Conservation (phyloP, 2,329 filamentous ascomycete genomes). For the Pseudopyricularia javanii region DNA sequence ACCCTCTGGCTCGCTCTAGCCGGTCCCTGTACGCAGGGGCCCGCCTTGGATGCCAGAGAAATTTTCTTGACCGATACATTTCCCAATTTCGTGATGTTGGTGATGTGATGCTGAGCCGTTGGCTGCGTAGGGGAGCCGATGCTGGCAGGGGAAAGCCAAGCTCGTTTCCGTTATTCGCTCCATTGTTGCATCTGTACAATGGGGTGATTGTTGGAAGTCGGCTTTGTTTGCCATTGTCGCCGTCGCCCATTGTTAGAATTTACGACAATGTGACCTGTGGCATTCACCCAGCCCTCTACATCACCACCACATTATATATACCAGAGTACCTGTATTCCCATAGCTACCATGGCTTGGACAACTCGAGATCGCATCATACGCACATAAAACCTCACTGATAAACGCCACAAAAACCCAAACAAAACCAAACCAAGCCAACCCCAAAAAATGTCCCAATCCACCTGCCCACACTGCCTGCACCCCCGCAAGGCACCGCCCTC, state of each 20-base stretch:
- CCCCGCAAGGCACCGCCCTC: background rate
- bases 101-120: background rate
- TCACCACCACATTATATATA: too few species aligned
- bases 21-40: conserved; percentile 14
- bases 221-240: background rate
- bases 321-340: too few species aligned
- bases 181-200: too few species aligned
- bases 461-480: background rate
- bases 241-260: background rate
- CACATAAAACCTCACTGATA: background rate
- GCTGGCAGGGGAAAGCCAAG: too few species aligned
- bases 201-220: too few species aligned
- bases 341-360: too few species aligned
- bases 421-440: background rate
- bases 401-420: background rate
- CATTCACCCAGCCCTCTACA: too few species aligned
- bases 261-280: background rate
- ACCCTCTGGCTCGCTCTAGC: conserved; percentile 37
- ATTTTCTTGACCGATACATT: conserved; percentile 22
- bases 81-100: background rate
- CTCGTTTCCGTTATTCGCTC: too few species aligned
- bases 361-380: too few species aligned
- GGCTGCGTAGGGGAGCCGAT: too few species aligned
- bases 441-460: background rate
- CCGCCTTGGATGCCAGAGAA: conserved; percentile 15